These are phyloP conservation scores for Pulveroboletus sp. DNA, from an alignment of 768 basidiomycete species.

Conservation along the genomic window DNA sequence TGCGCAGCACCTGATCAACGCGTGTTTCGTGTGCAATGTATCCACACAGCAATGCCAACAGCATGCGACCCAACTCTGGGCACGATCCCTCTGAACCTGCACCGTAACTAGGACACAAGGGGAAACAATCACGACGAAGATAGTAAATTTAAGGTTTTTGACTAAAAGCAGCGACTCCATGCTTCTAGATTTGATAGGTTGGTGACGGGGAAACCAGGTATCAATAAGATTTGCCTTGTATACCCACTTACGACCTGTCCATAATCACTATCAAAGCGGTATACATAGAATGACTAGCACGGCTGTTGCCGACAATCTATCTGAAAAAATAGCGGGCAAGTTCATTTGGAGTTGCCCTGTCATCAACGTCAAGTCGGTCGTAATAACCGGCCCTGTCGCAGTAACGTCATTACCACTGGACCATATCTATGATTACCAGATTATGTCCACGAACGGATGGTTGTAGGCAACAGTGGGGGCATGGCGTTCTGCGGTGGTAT, in stretches of 20 bases:
- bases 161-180: conserved; percentile 23
- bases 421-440: background rate
- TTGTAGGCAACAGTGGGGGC: background rate
- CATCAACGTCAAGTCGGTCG: background rate
- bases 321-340: background rate
- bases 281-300: background rate
- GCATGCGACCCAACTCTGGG: no score
- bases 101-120: conserved; percentile 19
- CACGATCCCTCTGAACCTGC: no score
- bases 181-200: conserved; percentile 23
- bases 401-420: background rate
- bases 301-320: background rate
- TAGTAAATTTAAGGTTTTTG: conserved; percentile 27
- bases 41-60: conserved; percentile 3
- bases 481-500: background rate
- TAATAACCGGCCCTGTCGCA: background rate
- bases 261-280: background rate
- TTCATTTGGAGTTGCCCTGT: conserved; percentile 1
- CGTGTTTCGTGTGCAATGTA: conserved; percentile 13
- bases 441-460: background rate
- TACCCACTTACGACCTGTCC: conserved; percentile 6
- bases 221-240: conserved; percentile 21
- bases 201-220: conserved; percentile 10
- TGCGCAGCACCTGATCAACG: conserved; percentile 8
- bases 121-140: conserved; percentile 19